phyloP scores from a whole-genome alignment of 2,329 filamentous ascomycete species.

The Zymoseptoria pseudotritici region DNA sequence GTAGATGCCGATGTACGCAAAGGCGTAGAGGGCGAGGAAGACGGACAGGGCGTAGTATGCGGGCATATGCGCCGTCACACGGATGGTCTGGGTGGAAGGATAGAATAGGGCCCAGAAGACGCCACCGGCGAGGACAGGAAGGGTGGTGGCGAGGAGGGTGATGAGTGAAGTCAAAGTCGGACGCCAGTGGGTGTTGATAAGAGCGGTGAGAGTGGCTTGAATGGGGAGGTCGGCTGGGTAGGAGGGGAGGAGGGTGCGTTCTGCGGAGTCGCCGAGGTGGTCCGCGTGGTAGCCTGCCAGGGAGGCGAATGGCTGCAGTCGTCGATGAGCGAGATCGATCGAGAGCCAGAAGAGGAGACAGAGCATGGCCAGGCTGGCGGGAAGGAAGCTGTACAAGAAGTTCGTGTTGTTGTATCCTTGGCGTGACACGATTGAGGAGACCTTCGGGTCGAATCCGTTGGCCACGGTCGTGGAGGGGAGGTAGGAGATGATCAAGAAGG shows the following conservation, averaged over 20 bases:
- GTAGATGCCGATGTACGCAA: constrained; percentile 48
- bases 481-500: constrained; percentile 72
- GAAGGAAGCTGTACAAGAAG: constrained; percentile 76
- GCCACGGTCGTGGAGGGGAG: constrained; percentile 55
- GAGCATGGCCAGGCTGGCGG: constrained; percentile 58
- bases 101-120: constrained; percentile 67
- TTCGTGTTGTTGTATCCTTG: constrained; percentile 74
- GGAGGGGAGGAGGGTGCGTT: constrained; percentile 59
- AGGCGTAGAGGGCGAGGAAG: constrained; percentile 64
- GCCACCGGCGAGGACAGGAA: constrained; percentile 63
- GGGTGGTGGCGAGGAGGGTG: constrained; percentile 51
- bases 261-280: constrained; percentile 52
- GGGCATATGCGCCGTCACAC: constrained; percentile 65
- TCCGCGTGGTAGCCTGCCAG: constrained; percentile 34
- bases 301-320: constrained; percentile 62
- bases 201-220: constrained; percentile 51
- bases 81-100: constrained; percentile 40
- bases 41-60: constrained; percentile 65
- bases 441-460: constrained; percentile 62
- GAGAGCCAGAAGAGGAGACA: constrained; percentile 61
- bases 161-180: constrained; percentile 56
- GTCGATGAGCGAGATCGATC: constrained; percentile 58
- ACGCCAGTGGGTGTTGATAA: constrained; percentile 56
- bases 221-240: constrained; percentile 62
- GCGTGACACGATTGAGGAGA: constrained; percentile 42